These are phyloP conservation scores for Trichopus zeylanicus DNA, from an alignment of 116 monocot genomes.

Conservation along the genomic window DNA sequence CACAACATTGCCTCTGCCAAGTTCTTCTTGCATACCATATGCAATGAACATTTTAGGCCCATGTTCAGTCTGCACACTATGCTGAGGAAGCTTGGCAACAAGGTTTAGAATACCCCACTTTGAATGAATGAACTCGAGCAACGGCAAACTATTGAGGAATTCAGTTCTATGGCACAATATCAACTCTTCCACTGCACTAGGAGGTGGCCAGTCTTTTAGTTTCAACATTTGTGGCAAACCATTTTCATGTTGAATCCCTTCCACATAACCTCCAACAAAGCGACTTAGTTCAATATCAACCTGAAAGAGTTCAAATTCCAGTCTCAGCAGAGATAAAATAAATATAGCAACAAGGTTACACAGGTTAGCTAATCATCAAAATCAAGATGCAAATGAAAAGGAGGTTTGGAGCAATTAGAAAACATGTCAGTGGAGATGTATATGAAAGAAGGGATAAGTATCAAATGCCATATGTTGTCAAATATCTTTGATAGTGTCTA, in stretches of 20 bases:
- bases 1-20: conserved; percentile 42
- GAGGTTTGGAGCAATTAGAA: too few relatives aligned
- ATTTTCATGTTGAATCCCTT: conserved; percentile 34
- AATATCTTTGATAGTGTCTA: too few relatives aligned
- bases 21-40: conserved; percentile 51
- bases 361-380: too few relatives aligned
- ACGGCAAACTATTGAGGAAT: conserved; percentile 69
- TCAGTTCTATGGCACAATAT: conserved; percentile 80
- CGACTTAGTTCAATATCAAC: conserved; percentile 67
- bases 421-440: too few relatives aligned
- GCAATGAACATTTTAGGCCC: conserved; percentile 66
- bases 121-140: conserved; percentile 83
- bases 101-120: conserved; percentile 90
- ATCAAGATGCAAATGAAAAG: too few relatives aligned
- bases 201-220: conserved; percentile 79
- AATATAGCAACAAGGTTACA: too few relatives aligned
- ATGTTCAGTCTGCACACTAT: conserved; percentile 50
- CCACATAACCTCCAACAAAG: conserved; percentile 74
- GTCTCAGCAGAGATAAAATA: too few relatives aligned
- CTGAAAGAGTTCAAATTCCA: conserved; percentile 28
- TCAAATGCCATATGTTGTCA: too few relatives aligned
- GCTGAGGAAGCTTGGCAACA: conserved; percentile 76
- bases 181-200: conserved; percentile 71
- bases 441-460: too few relatives aligned
- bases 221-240: conserved; percentile 50